Conservation (phyloP, 2,329 filamentous ascomycete species). For the Exophiala viscosa region DNA sequence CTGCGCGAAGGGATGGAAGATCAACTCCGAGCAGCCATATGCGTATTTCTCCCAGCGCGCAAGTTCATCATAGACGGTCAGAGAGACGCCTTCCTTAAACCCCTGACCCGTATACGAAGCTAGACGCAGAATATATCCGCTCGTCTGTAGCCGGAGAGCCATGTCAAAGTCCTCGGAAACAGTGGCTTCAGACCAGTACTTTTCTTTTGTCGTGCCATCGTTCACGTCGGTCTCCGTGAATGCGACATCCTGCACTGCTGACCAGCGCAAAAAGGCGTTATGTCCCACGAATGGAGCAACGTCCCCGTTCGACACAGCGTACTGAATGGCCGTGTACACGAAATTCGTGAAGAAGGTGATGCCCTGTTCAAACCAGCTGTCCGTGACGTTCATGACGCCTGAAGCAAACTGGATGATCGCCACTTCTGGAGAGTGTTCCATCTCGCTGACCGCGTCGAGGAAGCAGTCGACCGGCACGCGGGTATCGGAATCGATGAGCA, state of each 20-base stretch:
- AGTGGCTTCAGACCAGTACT: constrained; percentile 71
- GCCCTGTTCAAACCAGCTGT: constrained; percentile 70
- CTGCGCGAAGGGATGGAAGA: constrained; percentile 72
- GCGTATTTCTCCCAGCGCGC: constrained; percentile 85
- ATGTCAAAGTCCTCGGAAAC: constrained; percentile 79
- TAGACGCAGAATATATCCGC: constrained; percentile 65
- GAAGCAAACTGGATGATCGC: constrained; percentile 70
- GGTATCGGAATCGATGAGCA: constrained; percentile 67
- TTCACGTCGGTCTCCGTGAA: constrained; percentile 41
- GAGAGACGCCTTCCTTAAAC: constrained; percentile 76
- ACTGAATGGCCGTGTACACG: constrained; percentile 70
- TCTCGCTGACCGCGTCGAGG: constrained; percentile 66
- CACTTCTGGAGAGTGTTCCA: constrained; percentile 66
- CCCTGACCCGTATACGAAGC: constrained; percentile 65
- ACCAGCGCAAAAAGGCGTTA: constrained; percentile 72
- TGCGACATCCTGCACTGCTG: constrained; percentile 57
- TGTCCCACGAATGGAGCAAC: constrained; percentile 73
- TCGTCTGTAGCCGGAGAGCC: constrained; percentile 65
- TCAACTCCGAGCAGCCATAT: constrained; percentile 76
- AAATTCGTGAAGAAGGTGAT: constrained; percentile 78
- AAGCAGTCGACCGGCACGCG: constrained; percentile 65
- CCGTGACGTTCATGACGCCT: constrained; percentile 72
- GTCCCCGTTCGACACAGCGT: constrained; percentile 67
- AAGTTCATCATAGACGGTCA: constrained; percentile 80
- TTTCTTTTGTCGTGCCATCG: constrained; percentile 55